A percentile compares a stretch with the other conserved stretches of the same genome.
These are phyloP conservation scores for Pittosporum tobira DNA, from an alignment of 129 eudicot genomes.

Conservation along the genomic window DNA sequence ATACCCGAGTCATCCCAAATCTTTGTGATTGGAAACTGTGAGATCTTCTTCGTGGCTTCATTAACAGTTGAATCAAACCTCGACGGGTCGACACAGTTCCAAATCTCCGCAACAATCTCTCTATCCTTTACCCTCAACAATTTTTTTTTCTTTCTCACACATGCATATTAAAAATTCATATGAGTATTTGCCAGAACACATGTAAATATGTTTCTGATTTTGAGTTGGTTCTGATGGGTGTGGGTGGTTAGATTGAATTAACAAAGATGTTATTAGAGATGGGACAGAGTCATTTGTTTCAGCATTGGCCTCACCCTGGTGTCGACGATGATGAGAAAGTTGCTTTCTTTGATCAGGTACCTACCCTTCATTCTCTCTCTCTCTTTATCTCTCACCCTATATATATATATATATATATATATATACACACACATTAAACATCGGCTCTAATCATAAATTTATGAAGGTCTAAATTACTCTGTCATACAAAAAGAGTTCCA, in stretches of 20 bases:
- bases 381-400: too few relatives aligned
- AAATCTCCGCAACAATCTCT: slow-evolving; percentile 54
- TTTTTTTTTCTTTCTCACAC: slow-evolving; percentile 18
- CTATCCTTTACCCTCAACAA: slow-evolving; percentile 62
- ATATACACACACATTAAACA: too few relatives aligned
- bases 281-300: slow-evolving; percentile 75
- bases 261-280: slow-evolving; percentile 63
- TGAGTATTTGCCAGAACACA: not conserved
- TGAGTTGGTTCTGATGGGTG: slow-evolving; percentile 3
- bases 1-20: too few relatives aligned
- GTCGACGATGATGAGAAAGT: slow-evolving; percentile 63
- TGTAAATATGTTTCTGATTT: not conserved
- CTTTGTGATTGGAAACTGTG: too few relatives aligned
- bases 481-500: too few relatives aligned
- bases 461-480: too few relatives aligned
- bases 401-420: too few relatives aligned
- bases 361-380: too few relatives aligned
- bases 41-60: too few relatives aligned
- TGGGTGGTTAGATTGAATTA: slow-evolving; percentile 44
- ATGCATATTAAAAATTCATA: not conserved
- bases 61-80: slow-evolving; percentile 33
- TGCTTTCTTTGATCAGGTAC: slow-evolving; percentile 70
- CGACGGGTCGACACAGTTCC: slow-evolving; percentile 38
- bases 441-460: too few relatives aligned
- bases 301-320: slow-evolving; percentile 88